Evolutionary conservation across 176 grass and related monocot species (phyloP).

Genomic region (Paspalum vaginatum): DNA sequence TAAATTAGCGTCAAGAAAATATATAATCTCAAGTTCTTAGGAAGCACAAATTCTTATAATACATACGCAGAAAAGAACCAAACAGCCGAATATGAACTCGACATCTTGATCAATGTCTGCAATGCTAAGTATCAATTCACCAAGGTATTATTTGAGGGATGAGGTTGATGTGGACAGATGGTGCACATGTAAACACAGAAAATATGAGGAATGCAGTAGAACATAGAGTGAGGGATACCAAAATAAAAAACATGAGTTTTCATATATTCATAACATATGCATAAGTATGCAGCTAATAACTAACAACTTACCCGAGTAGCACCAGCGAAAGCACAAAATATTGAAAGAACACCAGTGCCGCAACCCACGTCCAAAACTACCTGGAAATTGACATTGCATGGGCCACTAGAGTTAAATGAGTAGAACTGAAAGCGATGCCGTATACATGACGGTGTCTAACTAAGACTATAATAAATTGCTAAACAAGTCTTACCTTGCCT

Average conservation of each 20-base stretch:
- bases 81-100: not conserved
- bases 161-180: not conserved
- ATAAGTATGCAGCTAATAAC: slow-evolving; percentile 24
- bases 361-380: slow-evolving; percentile 98
- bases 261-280: slow-evolving; percentile 7
- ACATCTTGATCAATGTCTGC: not conserved
- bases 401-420: slow-evolving; percentile 25
- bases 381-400: slow-evolving; percentile 46
- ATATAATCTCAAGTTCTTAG: not conserved
- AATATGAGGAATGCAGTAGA: not conserved
- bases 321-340: slow-evolving; percentile 95
- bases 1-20: not conserved
- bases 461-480: slow-evolving; percentile 29
- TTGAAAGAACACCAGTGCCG: slow-evolving; percentile 92
- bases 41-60: slow-evolving; percentile 18
- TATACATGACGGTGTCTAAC: slow-evolving; percentile 12
- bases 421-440: slow-evolving; percentile 1
- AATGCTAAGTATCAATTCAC: slow-evolving; percentile 18
- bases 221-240: not conserved
- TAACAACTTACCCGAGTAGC: slow-evolving; percentile 76
- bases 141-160: not conserved
- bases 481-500: slow-evolving; percentile 65
- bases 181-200: not conserved
- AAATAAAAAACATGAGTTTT: slow-evolving; percentile 7
- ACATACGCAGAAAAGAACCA: not conserved